Evolutionary conservation across 2,329 filamentous ascomycete genomes (phyloP), one percentile per base, ranked within the genome.

Genomic region (Xylariaceae sp.): DNA sequence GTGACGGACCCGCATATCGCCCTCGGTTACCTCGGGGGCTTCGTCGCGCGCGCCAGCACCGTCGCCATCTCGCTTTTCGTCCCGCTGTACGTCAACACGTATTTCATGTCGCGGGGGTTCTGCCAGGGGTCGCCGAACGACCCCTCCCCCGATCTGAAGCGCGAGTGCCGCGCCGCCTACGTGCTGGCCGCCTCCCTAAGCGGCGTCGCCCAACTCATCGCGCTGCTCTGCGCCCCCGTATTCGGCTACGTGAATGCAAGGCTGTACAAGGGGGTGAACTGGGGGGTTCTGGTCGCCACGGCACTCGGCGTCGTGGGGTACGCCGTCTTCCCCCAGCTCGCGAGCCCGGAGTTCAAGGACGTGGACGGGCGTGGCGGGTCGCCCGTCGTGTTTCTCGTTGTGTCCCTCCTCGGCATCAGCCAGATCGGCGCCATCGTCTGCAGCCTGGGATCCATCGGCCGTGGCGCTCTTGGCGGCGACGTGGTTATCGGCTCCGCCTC

Each of bases 361-460:
- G 73, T 80, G 0, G 75, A 83, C 29, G 85, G 84, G 3, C 77
- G 86, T 22, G 83, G 88, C 32, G 89, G 88, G 16, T 83, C 78
- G 32, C 79, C 82, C 0, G 76, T 73, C 10, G 84, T 96, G 15
- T 91, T 95, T 66, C 60, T 92, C 12, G 80, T 92, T 15, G 89
- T 91, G 40, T 82, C 86, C 0, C 73, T 96, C 16, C 83, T 97
- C 37, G 94, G 94, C 13, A 83, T 96, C 66, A 95, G 89, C 65
- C 94, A 99, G 71, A 97, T 99, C 57, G 94, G 92, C 2, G 88
- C 91, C 10, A 97, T 99, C 55, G 94, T 99, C 0, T 96, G 92
- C 73, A 95, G 89, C 60, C 80, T 99, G n/a, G 91, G 89, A 0
- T 83, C 94, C 0, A 79, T 99, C 2, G 90, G 90, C 36, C 84